These are phyloP conservation scores for rapeseed (Brassica napus) DNA, from an alignment of 345 rosid species.

Conservation along the genomic window Da-Ae NC_063451.1:1325001-1325500, in stretches of 20 bases:
- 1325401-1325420: constrained; percentile 85
- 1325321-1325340: constrained; percentile 41
- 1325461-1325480: constrained; percentile 88
- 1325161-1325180: constrained; percentile 49
- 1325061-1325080: constrained; percentile 85
- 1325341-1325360: constrained; percentile 29
- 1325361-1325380: constrained; percentile 47
- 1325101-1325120: constrained; percentile 83
- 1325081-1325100: constrained; percentile 96
- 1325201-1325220: constrained; percentile 45
- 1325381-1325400: constrained; percentile 45
- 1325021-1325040: constrained; percentile 75
- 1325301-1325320: constrained; percentile 28
- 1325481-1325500: constrained; percentile 78
- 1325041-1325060: constrained; percentile 86
- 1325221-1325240: constrained; percentile 35
- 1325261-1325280: constrained; percentile 35
- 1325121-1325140: constrained; percentile 72
- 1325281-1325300: constrained; percentile 34
- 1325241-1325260: constrained; percentile 42
- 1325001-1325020: constrained; percentile 71
- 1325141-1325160: constrained; percentile 94
- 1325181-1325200: constrained; percentile 35
- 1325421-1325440: constrained; percentile 91
- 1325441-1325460: constrained; percentile 84